Evolutionary conservation across 2,329 filamentous ascomycete genomes (phyloP).

Genomic region (Aspergillus sp.): DNA sequence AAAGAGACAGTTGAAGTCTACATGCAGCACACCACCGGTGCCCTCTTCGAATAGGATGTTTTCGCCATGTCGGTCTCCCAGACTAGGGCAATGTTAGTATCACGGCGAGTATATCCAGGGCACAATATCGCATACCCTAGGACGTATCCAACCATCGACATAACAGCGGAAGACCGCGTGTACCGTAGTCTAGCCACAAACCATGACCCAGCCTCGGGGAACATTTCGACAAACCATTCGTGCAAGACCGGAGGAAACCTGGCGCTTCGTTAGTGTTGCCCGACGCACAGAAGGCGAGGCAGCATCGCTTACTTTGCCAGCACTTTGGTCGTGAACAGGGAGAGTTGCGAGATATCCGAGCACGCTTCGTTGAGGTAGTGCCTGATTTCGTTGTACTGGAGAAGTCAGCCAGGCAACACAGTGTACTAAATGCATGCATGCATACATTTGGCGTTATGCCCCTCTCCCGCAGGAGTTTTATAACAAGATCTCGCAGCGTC

Average conservation of each 20-base stretch:
- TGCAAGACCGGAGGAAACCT: constrained; percentile 77
- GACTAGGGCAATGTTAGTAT: constrained; percentile 28
- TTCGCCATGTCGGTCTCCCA: constrained; percentile 93
- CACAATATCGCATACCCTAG: constrained; percentile 46
- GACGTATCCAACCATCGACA: constrained; percentile 98
- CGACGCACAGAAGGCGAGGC: not conserved
- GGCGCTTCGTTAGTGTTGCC: constrained; percentile 10
- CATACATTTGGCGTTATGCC: constrained; percentile 49
- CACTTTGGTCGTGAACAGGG: constrained; percentile 61
- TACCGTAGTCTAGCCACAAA: constrained; percentile 81
- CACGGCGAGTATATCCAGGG: constrained; percentile 2
- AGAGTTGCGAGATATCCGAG: constrained; percentile 50
- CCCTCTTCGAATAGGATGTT: constrained; percentile 93
- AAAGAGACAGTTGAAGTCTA: constrained; percentile 99
- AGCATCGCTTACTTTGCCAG: constrained; percentile 33
- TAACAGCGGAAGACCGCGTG: constrained; percentile 88
- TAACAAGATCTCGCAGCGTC: constrained; percentile 82
- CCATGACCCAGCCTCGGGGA: constrained; percentile 87
- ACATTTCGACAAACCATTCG: constrained; percentile 92
- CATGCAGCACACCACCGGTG: constrained; percentile 88
- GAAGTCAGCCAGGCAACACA: constrained; percentile 2
- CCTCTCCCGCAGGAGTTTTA: constrained; percentile 66
- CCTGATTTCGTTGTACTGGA: constrained; percentile 59
- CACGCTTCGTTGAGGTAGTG: constrained; percentile 56
- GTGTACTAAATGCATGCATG: no score